Percentiles rank a stretch among this genome's conserved stretches.
These are phyloP conservation scores for Aspergillus proliferans DNA, from an alignment of 2,329 filamentous ascomycete species.

Conservation along the genomic window DNA sequence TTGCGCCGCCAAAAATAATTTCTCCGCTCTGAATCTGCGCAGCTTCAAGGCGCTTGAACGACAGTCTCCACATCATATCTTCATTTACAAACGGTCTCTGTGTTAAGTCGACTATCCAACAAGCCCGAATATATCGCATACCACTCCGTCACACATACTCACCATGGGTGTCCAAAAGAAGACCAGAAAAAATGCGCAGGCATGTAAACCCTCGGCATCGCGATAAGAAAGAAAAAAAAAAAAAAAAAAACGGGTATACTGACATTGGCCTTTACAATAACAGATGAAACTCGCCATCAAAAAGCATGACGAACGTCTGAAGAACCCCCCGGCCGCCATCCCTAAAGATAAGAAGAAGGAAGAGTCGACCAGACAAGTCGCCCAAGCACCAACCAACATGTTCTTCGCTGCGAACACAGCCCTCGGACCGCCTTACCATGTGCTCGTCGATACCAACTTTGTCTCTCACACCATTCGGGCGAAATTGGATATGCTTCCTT, in stretches of 20 bases:
- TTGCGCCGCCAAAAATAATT: background rate
- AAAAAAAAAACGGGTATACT: conserved; percentile 47
- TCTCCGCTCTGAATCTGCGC: background rate
- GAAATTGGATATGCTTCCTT: conserved; percentile 80
- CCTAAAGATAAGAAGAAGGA: conserved; percentile 12
- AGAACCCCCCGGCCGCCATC: conserved; percentile 6
- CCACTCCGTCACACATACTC: background rate
- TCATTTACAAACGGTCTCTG: background rate
- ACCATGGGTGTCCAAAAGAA: conserved; percentile 85
- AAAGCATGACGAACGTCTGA: conserved; percentile 16
- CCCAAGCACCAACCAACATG: conserved; percentile 64
- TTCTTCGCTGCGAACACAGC: conserved; percentile 88
- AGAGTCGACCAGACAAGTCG: conserved; percentile 12
- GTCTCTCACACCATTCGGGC: conserved; percentile 83
- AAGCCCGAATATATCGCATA: background rate
- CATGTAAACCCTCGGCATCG: conserved; percentile 78
- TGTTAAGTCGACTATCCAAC: background rate
- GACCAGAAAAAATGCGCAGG: conserved; percentile 81
- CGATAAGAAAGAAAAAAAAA: conserved; percentile 64
- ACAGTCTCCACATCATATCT: background rate
- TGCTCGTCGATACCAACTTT: conserved; percentile 85
- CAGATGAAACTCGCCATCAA: conserved; percentile 18
- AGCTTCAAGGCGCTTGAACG: background rate
- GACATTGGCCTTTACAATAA: background rate
- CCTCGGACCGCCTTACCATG: conserved; percentile 73